A percentile compares a stretch with the other conserved stretches of the same genome.
Conservation (phyloP, 345 rosid species). For the Salix arbutifolia region DNA sequence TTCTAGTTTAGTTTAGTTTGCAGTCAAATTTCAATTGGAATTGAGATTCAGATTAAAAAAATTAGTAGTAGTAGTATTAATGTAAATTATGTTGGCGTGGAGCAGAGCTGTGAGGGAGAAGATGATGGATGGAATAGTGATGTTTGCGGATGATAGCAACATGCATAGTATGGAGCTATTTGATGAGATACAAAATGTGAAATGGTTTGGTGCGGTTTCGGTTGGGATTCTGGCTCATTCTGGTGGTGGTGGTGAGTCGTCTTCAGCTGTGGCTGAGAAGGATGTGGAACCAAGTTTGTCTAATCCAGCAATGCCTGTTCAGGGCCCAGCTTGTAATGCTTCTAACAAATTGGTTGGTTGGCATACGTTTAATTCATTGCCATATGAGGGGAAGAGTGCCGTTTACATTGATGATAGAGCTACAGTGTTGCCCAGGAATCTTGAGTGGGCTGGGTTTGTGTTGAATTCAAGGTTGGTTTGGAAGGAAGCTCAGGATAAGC, state of each 20-base stretch:
- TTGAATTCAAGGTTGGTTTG: conserved; percentile 84
- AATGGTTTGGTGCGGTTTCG: conserved; percentile 86
- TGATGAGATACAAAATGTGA: conserved; percentile 85
- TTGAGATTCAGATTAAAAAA: not conserved
- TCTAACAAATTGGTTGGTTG: conserved; percentile 68
- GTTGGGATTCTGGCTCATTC: conserved; percentile 77
- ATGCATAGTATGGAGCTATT: conserved; percentile 97
- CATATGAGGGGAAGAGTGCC: conserved; percentile 60
- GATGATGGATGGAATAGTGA: conserved; percentile 90
- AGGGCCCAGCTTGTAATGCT: conserved; percentile 94
- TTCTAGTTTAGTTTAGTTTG: not conserved
- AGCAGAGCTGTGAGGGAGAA: conserved; percentile 68
- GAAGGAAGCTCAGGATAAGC: conserved; percentile 67
- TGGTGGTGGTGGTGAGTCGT: conserved; percentile 27
- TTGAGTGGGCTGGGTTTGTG: conserved; percentile 97
- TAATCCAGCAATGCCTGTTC: conserved; percentile 52
- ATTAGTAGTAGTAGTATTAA: not conserved
- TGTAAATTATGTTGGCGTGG: conserved; percentile 18
- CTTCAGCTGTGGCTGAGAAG: conserved; percentile 18
- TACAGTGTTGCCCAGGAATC: conserved; percentile 70
- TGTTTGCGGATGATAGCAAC: conserved; percentile 95
- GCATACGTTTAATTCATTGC: conserved; percentile 72
- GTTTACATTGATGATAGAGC: conserved; percentile 74
- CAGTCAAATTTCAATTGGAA: not conserved
- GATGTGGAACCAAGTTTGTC: conserved; percentile 32